Conservation (phyloP, 805 yeast genomes). For the Saccharomycopsis olivae region DNA sequence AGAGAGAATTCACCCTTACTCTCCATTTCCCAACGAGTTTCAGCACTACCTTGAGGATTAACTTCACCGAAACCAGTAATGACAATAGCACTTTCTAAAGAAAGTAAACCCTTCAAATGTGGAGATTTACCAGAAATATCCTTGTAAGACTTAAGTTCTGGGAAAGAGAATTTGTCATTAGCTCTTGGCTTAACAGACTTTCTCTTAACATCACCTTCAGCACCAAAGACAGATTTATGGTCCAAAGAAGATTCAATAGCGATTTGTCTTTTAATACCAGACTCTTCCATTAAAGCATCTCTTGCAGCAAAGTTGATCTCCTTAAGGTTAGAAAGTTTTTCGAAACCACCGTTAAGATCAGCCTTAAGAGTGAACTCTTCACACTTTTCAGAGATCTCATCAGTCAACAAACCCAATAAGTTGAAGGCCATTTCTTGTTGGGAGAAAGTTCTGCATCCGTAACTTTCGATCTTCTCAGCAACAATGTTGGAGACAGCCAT, state of each 20-base stretch:
- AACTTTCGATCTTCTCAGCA: slow-evolving; percentile 93
- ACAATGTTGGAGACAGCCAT: slow-evolving; percentile 96
- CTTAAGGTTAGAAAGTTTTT: slow-evolving; percentile 83
- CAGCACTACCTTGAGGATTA: slow-evolving; percentile 98
- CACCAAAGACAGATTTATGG: slow-evolving; percentile 32
- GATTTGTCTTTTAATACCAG: slow-evolving; percentile 92
- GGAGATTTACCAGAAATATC: slow-evolving; percentile 54
- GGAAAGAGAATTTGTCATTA: slow-evolving; percentile 90
- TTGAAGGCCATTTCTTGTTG: slow-evolving; percentile 99
- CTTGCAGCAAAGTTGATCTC: slow-evolving; percentile 76
- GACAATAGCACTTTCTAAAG: slow-evolving; percentile 84
- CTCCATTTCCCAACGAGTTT: slow-evolving; percentile 99
- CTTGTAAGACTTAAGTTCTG: slow-evolving; percentile 66
- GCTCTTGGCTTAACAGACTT: slow-evolving; percentile 75
- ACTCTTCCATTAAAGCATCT: slow-evolving; percentile 52
- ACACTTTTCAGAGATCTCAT: slow-evolving; percentile 73
- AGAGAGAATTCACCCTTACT: slow-evolving; percentile 87
- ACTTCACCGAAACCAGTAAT: slow-evolving; percentile 98
- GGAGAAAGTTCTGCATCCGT: slow-evolving; percentile 96
- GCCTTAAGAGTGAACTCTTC: slow-evolving; percentile 95
- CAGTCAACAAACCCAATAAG: slow-evolving; percentile 85
- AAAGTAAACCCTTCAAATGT: slow-evolving; percentile 81
- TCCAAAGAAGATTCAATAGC: slow-evolving; percentile 89
- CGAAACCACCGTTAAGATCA: slow-evolving; percentile 98
- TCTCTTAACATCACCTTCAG: slow-evolving; percentile 21